Evolutionary conservation across 768 basidiomycete genomes (phyloP).

Genomic region (Lactarius deliciosus): DNA sequence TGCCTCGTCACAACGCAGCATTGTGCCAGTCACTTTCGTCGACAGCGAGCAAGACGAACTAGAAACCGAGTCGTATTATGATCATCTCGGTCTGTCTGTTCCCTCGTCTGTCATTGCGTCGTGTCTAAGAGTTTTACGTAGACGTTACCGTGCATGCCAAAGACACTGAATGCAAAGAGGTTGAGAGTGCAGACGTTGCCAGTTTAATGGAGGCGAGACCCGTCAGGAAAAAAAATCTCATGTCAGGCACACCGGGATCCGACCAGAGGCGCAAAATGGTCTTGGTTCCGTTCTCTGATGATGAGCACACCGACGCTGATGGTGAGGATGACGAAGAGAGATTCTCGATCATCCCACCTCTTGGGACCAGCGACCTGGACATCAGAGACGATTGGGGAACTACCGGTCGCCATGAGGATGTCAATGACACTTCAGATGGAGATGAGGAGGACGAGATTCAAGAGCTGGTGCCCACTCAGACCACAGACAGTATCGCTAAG

Average conservation of each 20-base stretch:
- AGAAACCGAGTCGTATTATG: not conserved
- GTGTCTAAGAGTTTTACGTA: conserved; percentile 10
- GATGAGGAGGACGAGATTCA: conserved; percentile 18
- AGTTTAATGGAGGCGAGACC: not conserved
- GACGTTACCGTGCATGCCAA: conserved; percentile 6
- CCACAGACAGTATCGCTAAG: conserved; percentile 9
- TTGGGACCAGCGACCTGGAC: conserved; percentile 30
- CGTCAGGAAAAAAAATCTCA: not conserved
- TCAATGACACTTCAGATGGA: conserved; percentile 7
- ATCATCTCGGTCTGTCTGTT: conserved; percentile 9
- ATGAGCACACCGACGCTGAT: conserved; percentile 21
- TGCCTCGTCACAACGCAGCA: not conserved
- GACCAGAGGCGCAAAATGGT: conserved; percentile 4
- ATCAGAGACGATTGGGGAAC: conserved; percentile 21
- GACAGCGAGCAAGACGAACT: not conserved
- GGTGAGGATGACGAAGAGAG: conserved; percentile 20
- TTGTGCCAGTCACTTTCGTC: not conserved
- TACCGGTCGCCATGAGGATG: not conserved
- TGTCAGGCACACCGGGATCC: not conserved
- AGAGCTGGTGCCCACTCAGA: conserved; percentile 7
- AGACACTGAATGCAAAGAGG: not conserved
- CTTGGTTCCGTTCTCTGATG: conserved; percentile 14
- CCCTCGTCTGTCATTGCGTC: not conserved
- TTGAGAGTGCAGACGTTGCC: not conserved
- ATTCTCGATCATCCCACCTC: conserved; percentile 15